Evolutionary conservation across 2,329 filamentous ascomycete genomes (phyloP).

Genomic region (Diaporthe sp.): DNA sequence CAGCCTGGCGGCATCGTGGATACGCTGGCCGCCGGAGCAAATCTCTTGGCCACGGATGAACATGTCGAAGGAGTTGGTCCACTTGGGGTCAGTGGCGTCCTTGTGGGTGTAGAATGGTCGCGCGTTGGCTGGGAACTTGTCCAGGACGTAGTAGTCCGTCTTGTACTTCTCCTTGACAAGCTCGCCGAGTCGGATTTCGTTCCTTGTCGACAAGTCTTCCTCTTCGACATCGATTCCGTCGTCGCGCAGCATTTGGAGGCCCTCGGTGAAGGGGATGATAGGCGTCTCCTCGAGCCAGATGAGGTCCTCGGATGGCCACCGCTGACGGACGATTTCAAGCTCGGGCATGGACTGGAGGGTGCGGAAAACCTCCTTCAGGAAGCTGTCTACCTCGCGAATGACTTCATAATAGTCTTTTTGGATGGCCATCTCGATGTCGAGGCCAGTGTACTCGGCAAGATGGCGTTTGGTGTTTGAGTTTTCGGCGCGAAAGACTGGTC

Average conservation of each 20-base stretch:
- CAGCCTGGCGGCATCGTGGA: conserved; percentile 84
- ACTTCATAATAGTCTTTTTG: conserved; percentile 92
- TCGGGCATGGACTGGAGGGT: conserved; percentile 74
- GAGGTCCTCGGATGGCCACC: conserved; percentile 89
- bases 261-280: conserved; percentile 84
- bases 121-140: conserved; percentile 89
- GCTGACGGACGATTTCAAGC: conserved; percentile 83
- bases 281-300: conserved; percentile 90
- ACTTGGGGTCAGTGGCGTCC: conserved; percentile 77
- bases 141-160: conserved; percentile 94
- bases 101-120: conserved; percentile 94
- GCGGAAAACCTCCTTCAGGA: conserved; percentile 80
- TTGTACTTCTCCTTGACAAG: conserved; percentile 88
- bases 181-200: conserved; percentile 88
- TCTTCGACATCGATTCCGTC: conserved; percentile 78
- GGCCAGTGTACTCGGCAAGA: conserved; percentile 92
- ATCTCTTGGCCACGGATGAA: conserved; percentile 96
- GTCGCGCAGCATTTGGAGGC: conserved; percentile 85
- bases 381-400: conserved; percentile 81
- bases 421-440: conserved; percentile 94
- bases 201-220: conserved; percentile 87
- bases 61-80: conserved; percentile 95
- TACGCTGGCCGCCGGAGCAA: conserved; percentile 92
- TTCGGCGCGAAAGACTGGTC: conserved; percentile 92
- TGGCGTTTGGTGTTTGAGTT: conserved; percentile 97